Evolutionary conservation across 129 eudicot species (phyloP), one percentile per base, ranked within the genome.

Genomic region (Pittosporum tobira): DNA sequence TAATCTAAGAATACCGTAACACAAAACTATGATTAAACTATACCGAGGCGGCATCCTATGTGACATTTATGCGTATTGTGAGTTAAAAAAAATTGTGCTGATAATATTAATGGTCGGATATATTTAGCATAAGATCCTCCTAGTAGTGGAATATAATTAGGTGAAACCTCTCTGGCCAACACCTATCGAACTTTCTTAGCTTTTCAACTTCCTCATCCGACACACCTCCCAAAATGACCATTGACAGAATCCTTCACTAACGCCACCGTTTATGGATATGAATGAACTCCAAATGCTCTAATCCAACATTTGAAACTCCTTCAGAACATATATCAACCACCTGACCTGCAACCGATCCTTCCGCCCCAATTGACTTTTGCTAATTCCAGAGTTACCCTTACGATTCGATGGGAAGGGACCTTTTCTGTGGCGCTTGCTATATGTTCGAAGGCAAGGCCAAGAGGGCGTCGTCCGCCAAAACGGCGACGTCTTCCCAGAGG

Each of bases 301-400:
- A 30, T 0, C 76, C 82, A 0, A 72, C 78, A 51, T 64, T 70
- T 13, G 69, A 18, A 3, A 61, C 61, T 0, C 91, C 86, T 31
- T 76, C 81, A 3, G 80, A 79, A 29, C 47, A 53, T 0, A 83
- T 62, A 61, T 83, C 86, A 13, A 76, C 91, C 26, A 79, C 78
- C 28, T 83, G 91, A 1, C 91, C 91, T 2, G 86, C 91, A 13
- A 79, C 85, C 0, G 76, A 61, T 1, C 86, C 91, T 46, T 75
- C 77, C 0, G 86, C 38, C n/a, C 91, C 91, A 3, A 83, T 73
- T 5, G 69, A 75, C 51, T 70, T n/a, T 83, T 0, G 91, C 91
- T 24, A 83, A 51, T 7, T 72, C 86, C 7, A 66, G 64, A 13
- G 75, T 12, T 0, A 60, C 79, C 3, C 78, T 45, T 0, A 83